Percentiles rank a stretch among this genome's conserved stretches.
These are phyloP conservation scores for Mycena albidolilacea DNA, from an alignment of 768 basidiomycete genomes.

Conservation along the genomic window DNA sequence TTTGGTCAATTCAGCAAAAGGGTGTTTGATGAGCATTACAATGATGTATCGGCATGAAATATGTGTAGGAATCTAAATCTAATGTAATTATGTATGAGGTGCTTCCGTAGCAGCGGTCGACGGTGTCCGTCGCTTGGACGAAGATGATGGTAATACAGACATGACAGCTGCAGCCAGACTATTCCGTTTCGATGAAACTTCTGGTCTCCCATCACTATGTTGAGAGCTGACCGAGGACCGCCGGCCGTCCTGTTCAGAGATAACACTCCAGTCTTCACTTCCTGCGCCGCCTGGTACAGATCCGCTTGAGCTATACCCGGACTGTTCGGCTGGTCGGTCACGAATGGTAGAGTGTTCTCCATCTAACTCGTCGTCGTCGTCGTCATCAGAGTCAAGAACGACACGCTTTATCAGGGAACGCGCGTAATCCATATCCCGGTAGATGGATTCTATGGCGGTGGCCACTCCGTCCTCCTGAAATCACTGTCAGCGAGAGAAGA, in stretches of 20 bases:
- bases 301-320: constrained; percentile 70
- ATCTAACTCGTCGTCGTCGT: constrained; percentile 50
- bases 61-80: constrained; percentile 38
- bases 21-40: constrained; percentile 76
- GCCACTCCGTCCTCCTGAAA: constrained; percentile 93
- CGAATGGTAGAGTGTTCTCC: constrained; percentile 58
- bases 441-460: constrained; percentile 95
- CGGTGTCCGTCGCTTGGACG: constrained; percentile 57
- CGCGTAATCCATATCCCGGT: constrained; percentile 96
- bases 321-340: constrained; percentile 51
- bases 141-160: constrained; percentile 69
- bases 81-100: constrained; percentile 42
- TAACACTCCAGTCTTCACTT: constrained; percentile 92
- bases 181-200: constrained; percentile 67
- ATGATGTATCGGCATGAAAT: constrained; percentile 44
- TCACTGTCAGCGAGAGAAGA: constrained; percentile 18
- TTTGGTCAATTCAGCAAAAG: constrained; percentile 94
- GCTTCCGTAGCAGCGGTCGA: constrained; percentile 46
- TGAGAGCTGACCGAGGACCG: constrained; percentile 70
- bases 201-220: constrained; percentile 54
- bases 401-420: constrained; percentile 84
- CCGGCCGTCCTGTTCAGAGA: constrained; percentile 81
- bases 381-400: constrained; percentile 49
- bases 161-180: constrained; percentile 74
- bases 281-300: constrained; percentile 64